Evolutionary conservation across 371 early-diverging fungal species (phyloP), one percentile per base, ranked within the genome.

Genomic region (Mucor racemosus): DNA sequence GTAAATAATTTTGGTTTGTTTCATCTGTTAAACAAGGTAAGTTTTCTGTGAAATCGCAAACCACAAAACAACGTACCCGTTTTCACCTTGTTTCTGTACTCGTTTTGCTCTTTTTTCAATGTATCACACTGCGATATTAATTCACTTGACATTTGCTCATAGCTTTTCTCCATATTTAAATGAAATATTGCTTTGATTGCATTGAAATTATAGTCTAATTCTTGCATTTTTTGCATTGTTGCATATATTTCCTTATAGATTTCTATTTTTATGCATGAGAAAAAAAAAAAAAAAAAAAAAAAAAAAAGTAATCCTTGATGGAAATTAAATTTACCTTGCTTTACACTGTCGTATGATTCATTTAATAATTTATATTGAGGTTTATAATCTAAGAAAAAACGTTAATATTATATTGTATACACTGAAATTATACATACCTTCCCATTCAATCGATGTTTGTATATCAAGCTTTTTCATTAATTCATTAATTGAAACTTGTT

Each of bases 361-460:
- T 74, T 74, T 41, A 80, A 58, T 65, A 64, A 21, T 57, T 38
- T 60, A 58, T 74, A 80, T 9, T 77, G 75, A 10, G 77, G 72
- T 53, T 68, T 75, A 34, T 68, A 76, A 14, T 74, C 76, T 74
- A 65, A 41, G 11, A 17, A 38, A 11, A 17, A 1, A 31, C 9
- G 7, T 6, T 21, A 8, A 44, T n/a, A n/a, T n/a, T n/a, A n/a
- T n/a, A n/a, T 17, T 46, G 17, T 54, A 31, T 56, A 8, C 35
- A 44, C 13, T 5, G 11, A 15, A 10, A 15, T 3, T 33, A 15
- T 26, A 36, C 40, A n/a, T 62, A 66, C 66, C 71, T 63, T 71
- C 42, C 71, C 71, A 66, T 39, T 62, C 42, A 15, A 66, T 15
- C 2, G 55, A n/a, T 11, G 42, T 35, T 42, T 53, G 53, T 5